Conservation (phyloP, 345 rosid species). For the Eutrema heterophyllum region DNA sequence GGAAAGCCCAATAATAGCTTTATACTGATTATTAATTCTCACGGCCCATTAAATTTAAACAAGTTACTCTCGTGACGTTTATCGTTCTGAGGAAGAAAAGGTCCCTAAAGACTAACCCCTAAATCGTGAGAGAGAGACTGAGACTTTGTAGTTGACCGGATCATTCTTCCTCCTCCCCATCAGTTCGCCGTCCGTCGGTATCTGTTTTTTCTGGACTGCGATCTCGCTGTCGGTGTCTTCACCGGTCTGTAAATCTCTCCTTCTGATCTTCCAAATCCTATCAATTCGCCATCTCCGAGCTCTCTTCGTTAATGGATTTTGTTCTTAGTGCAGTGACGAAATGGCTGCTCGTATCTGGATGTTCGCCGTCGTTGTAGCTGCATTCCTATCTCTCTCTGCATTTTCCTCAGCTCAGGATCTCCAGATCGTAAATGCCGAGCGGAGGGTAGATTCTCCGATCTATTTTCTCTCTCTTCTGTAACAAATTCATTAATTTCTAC, state of each 20-base stretch:
- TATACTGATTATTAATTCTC: neutral
- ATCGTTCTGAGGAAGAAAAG: neutral
- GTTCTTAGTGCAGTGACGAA: slow-evolving; percentile 24
- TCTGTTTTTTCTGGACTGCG: neutral
- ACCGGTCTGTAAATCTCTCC: neutral
- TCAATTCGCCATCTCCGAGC: slow-evolving; percentile 6
- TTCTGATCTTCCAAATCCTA: slow-evolving; percentile 1
- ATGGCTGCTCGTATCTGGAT: slow-evolving; percentile 46
- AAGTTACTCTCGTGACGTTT: neutral
- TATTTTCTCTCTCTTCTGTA: neutral
- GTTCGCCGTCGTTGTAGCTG: slow-evolving; percentile 32
- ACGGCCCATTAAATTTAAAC: neutral
- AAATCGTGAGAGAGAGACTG: slow-evolving; percentile 20
- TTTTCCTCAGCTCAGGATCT: slow-evolving; percentile 47
- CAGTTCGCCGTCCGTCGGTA: slow-evolving; percentile 14
- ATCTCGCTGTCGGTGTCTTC: neutral
- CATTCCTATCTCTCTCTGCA: slow-evolving; percentile 33
- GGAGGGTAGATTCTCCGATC: slow-evolving; percentile 54
- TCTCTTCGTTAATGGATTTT: slow-evolving; percentile 3
- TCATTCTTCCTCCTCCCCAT: neutral
- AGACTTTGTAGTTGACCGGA: slow-evolving; percentile 38
- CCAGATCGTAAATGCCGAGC: slow-evolving; percentile 80
- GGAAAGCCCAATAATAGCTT: neutral
- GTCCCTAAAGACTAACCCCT: neutral
- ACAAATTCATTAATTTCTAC: neutral